phyloP scores from a whole-genome alignment of 768 basidiomycete species.

The Kondoa malvinella region DNA sequence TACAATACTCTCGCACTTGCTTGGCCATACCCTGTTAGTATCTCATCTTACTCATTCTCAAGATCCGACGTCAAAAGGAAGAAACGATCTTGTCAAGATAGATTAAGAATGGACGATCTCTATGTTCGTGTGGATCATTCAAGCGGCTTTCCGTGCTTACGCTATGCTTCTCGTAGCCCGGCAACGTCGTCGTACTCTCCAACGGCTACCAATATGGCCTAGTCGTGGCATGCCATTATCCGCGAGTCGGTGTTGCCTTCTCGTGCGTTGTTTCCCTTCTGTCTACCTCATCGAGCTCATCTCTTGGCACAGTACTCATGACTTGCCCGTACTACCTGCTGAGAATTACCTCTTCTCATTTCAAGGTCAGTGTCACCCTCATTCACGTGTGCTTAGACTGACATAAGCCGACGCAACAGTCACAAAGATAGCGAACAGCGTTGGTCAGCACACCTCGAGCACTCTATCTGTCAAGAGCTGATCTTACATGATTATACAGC shows the following conservation, averaged over 20 bases:
- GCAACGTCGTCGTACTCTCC: not conserved
- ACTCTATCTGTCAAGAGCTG: too few relatives aligned
- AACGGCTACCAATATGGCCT: not conserved
- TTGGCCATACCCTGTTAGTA: too few relatives aligned
- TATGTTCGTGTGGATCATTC: not conserved
- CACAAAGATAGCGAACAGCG: not conserved
- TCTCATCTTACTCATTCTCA: not conserved
- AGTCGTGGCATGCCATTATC: not conserved
- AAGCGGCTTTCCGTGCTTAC: not conserved
- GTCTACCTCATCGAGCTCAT: not conserved
- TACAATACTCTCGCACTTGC: too few relatives aligned
- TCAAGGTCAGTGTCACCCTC: too few relatives aligned
- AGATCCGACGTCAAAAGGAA: not conserved
- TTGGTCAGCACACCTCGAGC: not conserved
- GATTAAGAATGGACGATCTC: not conserved
- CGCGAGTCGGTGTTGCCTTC: not conserved
- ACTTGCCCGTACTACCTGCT: not conserved
- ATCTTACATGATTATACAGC: not conserved
- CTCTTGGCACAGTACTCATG: not conserved
- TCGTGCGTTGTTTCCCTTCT: not conserved
- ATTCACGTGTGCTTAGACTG: too few relatives aligned
- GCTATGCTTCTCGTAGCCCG: not conserved
- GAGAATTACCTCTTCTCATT: not conserved
- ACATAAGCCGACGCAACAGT: too few relatives aligned
- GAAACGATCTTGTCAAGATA: not conserved